Percentiles rank a stretch among this genome's conserved stretches.
Evolutionary conservation across 2,329 filamentous ascomycete genomes (phyloP).

Genomic region (Hypoxylon sp.): DNA sequence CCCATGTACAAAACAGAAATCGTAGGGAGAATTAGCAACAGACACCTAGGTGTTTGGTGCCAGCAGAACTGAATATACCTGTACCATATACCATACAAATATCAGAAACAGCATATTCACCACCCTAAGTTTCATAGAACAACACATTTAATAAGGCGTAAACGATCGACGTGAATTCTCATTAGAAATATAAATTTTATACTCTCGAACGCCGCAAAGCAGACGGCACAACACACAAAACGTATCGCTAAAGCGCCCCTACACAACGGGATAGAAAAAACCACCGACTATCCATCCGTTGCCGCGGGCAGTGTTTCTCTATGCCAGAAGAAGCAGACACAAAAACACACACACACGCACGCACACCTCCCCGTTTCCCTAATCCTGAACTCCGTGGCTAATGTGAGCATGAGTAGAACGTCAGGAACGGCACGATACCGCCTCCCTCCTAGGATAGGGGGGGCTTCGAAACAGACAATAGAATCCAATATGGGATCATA

Average conservation of each 20-base stretch:
- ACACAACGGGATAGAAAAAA: neutral
- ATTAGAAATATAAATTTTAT: constrained; percentile 24
- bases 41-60: neutral
- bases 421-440: constrained; percentile 3
- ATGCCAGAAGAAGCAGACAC: constrained; percentile 10
- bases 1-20: constrained; percentile 28
- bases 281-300: constrained; percentile 12
- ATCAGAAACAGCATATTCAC: neutral
- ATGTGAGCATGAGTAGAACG: constrained; percentile 30
- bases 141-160: neutral
- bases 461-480: neutral
- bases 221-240: constrained; percentile 9
- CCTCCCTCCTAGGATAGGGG: neutral
- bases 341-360: neutral
- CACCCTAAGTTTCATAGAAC: neutral
- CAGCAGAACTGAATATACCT: neutral
- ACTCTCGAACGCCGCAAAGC: constrained; percentile 10
- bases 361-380: neutral
- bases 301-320: constrained; percentile 7
- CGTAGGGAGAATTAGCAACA: neutral
- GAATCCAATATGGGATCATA: constrained; percentile 19
- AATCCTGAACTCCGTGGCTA: constrained; percentile 44
- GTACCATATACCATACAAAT: constrained; percentile 5
- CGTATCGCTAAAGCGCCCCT: neutral
- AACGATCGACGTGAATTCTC: constrained; percentile 18